phyloP scores from a whole-genome alignment of 2,329 filamentous ascomycete genomes.

The Hansfordia pulvinata region DNA sequence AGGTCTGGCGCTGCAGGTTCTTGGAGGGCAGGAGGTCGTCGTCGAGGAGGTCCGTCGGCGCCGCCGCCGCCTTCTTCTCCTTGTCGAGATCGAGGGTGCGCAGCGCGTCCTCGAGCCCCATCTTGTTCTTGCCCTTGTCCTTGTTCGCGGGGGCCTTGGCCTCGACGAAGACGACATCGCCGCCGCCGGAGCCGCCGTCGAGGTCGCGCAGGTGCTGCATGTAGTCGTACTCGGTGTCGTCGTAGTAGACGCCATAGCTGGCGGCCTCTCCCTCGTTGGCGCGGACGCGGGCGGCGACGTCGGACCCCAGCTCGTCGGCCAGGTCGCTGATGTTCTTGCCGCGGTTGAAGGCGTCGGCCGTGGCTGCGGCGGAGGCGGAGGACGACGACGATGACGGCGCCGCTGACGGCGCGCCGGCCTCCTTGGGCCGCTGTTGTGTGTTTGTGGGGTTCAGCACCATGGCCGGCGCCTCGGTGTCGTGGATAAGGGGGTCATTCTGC shows the following conservation, averaged over 20 bases:
- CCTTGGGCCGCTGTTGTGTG: too few species aligned
- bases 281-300: conserved; percentile 51
- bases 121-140: conserved; percentile 61
- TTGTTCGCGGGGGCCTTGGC: conserved; percentile 47
- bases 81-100: conserved; percentile 44
- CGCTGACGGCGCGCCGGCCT: too few species aligned
- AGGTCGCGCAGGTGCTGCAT: conserved; percentile 97
- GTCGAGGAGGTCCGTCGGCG: conserved; percentile 57
- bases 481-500: conserved; percentile 93
- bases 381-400: too few species aligned
- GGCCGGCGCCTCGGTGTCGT: conserved; percentile 76
- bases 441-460: conserved; percentile 77
- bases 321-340: conserved; percentile 65
- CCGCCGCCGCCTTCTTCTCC: conserved; percentile 25
- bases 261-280: conserved; percentile 94
- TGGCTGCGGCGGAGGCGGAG: conserved; percentile 31
- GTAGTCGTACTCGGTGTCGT: conserved; percentile 94
- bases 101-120: conserved; percentile 72
- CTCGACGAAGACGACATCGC: conserved; percentile 75
- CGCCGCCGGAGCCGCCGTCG: conserved; percentile 46
- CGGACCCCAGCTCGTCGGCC: conserved; percentile 58
- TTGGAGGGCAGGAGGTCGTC: conserved; percentile 68
- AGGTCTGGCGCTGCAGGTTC: conserved; percentile 62
- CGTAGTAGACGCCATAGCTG: conserved; percentile 84
- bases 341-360: too few species aligned